phyloP scores from a whole-genome alignment of 2,329 filamentous ascomycete genomes.

The Coniella vitis region DNA sequence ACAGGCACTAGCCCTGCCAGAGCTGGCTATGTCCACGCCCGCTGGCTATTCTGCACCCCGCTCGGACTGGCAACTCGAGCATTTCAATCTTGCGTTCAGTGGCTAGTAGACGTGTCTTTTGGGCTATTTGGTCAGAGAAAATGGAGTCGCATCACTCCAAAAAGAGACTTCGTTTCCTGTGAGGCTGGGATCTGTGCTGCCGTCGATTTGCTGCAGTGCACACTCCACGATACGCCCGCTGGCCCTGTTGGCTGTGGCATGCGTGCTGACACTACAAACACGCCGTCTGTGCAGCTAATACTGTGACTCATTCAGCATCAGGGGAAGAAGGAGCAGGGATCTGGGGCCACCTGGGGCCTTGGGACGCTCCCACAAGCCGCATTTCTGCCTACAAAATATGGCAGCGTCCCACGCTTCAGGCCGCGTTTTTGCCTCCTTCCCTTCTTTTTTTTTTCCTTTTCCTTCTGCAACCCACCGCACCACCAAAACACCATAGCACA shows the following conservation, averaged over 20 bases:
- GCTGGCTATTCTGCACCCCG: neutral
- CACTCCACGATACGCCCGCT: too few relatives aligned
- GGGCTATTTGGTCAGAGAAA: too few relatives aligned
- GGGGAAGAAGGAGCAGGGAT: neutral
- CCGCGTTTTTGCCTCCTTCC: slow-evolving; percentile 12
- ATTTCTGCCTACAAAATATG: slow-evolving; percentile 31
- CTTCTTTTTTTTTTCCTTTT: slow-evolving; percentile 28
- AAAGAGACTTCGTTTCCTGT: too few relatives aligned
- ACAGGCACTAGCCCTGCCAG: neutral
- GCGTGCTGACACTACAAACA: neutral
- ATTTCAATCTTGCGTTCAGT: too few relatives aligned
- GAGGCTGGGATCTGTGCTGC: too few relatives aligned
- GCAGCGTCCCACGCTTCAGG: slow-evolving; percentile 22
- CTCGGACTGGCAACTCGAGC: too few relatives aligned
- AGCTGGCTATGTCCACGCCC: neutral
- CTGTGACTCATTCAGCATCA: slow-evolving; percentile 8
- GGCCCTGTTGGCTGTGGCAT: too few relatives aligned
- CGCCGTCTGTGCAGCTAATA: neutral
- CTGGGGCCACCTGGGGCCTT: neutral
- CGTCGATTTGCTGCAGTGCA: too few relatives aligned
- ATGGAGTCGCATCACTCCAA: too few relatives aligned
- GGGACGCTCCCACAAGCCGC: neutral
- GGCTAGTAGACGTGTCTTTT: too few relatives aligned
- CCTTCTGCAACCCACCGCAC: slow-evolving; percentile 28
- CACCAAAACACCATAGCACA: slow-evolving; percentile 24